Evolutionary conservation across 176 grass and related monocot species (phyloP).

Genomic region (Zea mays): Zm-B73-REFERENCE-NAM-5.0 NC_050100.1:211337501-211338000

Average conservation of each 20-base stretch:
- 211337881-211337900: too few species aligned
- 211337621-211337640: conserved; percentile 21
- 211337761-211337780: background rate
- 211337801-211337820: too few species aligned
- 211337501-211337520: background rate
- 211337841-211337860: too few species aligned
- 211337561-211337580: background rate
- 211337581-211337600: background rate
- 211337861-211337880: too few species aligned
- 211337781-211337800: background rate
- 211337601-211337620: conserved; percentile 8
- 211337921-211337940: too few species aligned
- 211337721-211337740: conserved; percentile 28
- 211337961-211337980: background rate
- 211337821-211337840: too few species aligned
- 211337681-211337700: conserved; percentile 39
- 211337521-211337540: background rate
- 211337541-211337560: conserved; percentile 4
- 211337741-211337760: background rate
- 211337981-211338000: background rate
- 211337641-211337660: conserved; percentile 35
- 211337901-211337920: too few species aligned
- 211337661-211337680: background rate
- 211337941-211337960: background rate
- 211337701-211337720: conserved; percentile 41